phyloP scores from a whole-genome alignment of 495 filamentous ascomycete species.

The Massariosphaeria phaeospora region DNA sequence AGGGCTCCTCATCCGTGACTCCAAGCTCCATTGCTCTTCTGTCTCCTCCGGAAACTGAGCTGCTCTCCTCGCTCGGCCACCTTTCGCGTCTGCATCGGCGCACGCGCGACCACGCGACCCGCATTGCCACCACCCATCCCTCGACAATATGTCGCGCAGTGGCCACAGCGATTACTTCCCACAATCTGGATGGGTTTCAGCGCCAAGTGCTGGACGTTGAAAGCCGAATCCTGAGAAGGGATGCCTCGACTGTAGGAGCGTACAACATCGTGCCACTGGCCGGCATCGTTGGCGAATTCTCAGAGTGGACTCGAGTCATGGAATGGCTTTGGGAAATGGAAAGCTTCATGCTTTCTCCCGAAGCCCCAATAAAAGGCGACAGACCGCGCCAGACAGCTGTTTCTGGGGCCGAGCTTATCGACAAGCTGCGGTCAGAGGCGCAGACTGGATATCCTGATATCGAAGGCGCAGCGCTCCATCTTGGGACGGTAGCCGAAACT shows the following conservation, averaged over 20 bases:
- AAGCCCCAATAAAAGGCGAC: conserved; percentile 22
- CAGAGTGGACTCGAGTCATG: conserved; percentile 74
- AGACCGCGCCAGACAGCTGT: conserved; percentile 1
- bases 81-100: conserved; percentile 70
- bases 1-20: conserved; percentile 32
- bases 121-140: conserved; percentile 62
- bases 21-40: conserved; percentile 50
- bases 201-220: conserved; percentile 80
- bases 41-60: conserved; percentile 73
- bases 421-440: conserved; percentile 64
- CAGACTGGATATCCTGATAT: conserved; percentile 89
- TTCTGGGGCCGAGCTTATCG: conserved; percentile 66
- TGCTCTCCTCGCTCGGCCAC: conserved; percentile 69
- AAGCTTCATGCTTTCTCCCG: conserved; percentile 54
- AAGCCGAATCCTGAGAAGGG: conserved; percentile 63
- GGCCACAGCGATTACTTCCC: conserved; percentile 67
- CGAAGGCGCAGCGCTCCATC: conserved; percentile 62
- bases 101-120: conserved; percentile 57
- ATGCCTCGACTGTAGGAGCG: conserved; percentile 71
- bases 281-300: conserved; percentile 74
- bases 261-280: conserved; percentile 91
- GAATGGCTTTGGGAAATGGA: conserved; percentile 79
- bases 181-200: conserved; percentile 74
- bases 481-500: conserved; percentile 73
- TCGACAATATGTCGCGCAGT: conserved; percentile 83